phyloP scores from a whole-genome alignment of 2,329 filamentous ascomycete species.

The Fusarium buharicum region DNA sequence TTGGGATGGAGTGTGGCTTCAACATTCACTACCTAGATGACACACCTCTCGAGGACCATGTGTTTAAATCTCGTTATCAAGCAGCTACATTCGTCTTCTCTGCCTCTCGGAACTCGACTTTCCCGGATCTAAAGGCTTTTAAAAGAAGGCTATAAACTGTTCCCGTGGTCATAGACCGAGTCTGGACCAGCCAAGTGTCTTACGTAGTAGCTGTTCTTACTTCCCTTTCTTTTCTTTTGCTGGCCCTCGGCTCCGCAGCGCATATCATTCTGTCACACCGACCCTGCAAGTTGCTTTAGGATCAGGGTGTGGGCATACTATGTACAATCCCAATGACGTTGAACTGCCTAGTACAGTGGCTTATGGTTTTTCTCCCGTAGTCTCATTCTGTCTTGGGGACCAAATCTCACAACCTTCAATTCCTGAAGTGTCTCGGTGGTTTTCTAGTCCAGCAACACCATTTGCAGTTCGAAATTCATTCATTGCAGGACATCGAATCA shows the following conservation, averaged over 20 bases:
- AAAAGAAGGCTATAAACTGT: conserved; percentile 1
- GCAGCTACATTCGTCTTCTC: conserved; percentile 2
- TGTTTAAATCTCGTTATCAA: background rate
- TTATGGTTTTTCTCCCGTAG: background rate
- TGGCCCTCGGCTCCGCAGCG: conserved; percentile 1
- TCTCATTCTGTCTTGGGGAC: conserved; percentile 1
- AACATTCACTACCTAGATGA: background rate
- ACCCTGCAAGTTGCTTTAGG: background rate
- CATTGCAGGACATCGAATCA: no score
- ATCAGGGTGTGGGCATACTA: conserved; percentile 1
- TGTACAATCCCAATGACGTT: conserved; percentile 13
- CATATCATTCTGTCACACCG: conserved; percentile 20
- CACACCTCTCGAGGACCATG: background rate
- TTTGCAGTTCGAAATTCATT: background rate
- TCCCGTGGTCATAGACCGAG: conserved; percentile 1
- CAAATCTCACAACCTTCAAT: background rate
- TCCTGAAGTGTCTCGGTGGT: background rate
- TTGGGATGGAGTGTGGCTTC: background rate
- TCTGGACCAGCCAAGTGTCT: conserved; percentile 19
- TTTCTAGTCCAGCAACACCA: background rate
- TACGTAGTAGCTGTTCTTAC: background rate
- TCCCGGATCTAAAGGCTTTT: background rate
- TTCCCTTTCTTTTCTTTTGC: background rate
- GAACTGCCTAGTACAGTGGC: background rate
- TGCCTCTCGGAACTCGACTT: conserved; percentile 8